These are phyloP conservation scores for Candida broadrunensis DNA, from an alignment of 805 yeast species.

Conservation along the genomic window DNA sequence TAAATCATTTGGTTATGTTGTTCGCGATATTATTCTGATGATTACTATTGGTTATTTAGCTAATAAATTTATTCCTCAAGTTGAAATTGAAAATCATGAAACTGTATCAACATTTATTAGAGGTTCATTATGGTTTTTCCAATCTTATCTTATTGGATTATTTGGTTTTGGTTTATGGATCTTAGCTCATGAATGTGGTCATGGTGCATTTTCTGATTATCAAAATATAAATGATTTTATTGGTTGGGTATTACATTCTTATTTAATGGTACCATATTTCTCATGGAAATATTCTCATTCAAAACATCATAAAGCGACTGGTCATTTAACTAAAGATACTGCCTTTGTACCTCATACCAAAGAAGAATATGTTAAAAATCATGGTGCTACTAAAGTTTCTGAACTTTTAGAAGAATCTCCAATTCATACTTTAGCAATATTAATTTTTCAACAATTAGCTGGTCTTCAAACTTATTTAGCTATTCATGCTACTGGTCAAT, in stretches of 20 bases:
- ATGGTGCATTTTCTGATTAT: slow-evolving; percentile 76
- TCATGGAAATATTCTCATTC: slow-evolving; percentile 85
- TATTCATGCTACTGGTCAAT: slow-evolving; percentile 77
- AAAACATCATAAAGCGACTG: slow-evolving; percentile 89
- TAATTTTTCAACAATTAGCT: slow-evolving; percentile 68
- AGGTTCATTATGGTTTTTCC: background rate
- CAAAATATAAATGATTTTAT: slow-evolving; percentile 70
- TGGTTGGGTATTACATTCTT: slow-evolving; percentile 83
- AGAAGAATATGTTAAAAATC: slow-evolving; percentile 46
- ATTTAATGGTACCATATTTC: slow-evolving; percentile 77
- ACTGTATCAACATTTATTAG: background rate
- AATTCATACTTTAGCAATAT: slow-evolving; percentile 50
- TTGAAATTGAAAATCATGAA: background rate
- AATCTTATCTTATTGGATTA: slow-evolving; percentile 39
- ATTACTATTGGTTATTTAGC: slow-evolving; percentile 52
- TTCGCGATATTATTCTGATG: slow-evolving; percentile 57
- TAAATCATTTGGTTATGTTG: slow-evolving; percentile 60
- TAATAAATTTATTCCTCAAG: slow-evolving; percentile 16
- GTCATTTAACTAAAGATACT: slow-evolving; percentile 78
- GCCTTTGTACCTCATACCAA: slow-evolving; percentile 76
- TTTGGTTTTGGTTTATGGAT: slow-evolving; percentile 82
- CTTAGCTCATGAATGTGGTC: slow-evolving; percentile 90
- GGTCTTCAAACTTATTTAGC: slow-evolving; percentile 72
- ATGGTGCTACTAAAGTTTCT: slow-evolving; percentile 36
- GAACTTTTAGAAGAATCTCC: slow-evolving; percentile 78